These are phyloP conservation scores for Fusarium neocosmosporiellum DNA, from an alignment of 2,329 filamentous ascomycete genomes.

Conservation along the genomic window DNA sequence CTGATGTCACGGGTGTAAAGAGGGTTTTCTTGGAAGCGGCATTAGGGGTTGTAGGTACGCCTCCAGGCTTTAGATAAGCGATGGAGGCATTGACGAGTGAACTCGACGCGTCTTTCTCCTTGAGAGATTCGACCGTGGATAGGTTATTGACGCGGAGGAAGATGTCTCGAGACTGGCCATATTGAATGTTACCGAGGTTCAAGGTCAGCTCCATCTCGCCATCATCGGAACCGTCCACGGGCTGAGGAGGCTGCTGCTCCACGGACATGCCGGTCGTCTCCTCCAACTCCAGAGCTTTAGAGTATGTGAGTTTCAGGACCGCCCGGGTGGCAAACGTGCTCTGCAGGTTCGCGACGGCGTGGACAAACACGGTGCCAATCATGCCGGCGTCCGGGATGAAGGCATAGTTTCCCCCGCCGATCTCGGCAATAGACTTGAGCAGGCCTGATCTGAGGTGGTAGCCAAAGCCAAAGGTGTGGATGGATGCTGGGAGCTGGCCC, in stretches of 20 bases:
- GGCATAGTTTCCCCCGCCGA: conserved; percentile 66
- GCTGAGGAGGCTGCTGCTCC: conserved; percentile 45
- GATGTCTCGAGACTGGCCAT: conserved; percentile 70
- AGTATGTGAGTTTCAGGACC: conserved; percentile 55
- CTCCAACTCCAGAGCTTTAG: conserved; percentile 50
- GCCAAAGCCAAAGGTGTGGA: conserved; percentile 53
- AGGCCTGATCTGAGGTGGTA: conserved; percentile 56
- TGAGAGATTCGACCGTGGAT: conserved; percentile 12
- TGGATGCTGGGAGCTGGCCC: conserved; percentile 54
- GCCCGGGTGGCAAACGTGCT: conserved; percentile 65
- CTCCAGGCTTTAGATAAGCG: conserved; percentile 46
- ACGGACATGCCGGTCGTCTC: conserved; percentile 55
- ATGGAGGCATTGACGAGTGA: conserved; percentile 50
- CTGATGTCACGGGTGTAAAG: neutral
- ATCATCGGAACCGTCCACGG: conserved; percentile 13
- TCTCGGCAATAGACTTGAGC: conserved; percentile 69
- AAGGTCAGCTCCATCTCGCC: conserved; percentile 50
- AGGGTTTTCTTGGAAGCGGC: conserved; percentile 1
- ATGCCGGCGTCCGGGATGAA: conserved; percentile 73
- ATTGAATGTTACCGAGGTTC: conserved; percentile 65
- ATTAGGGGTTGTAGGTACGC: neutral
- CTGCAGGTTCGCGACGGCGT: conserved; percentile 71
- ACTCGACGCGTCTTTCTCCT: conserved; percentile 8
- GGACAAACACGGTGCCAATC: conserved; percentile 72
- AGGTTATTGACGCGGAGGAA: conserved; percentile 53